These are phyloP conservation scores for Phytopythium cucurbitacearum DNA, from an alignment of 352 stramenopile genomes.

Conservation along the genomic window DNA sequence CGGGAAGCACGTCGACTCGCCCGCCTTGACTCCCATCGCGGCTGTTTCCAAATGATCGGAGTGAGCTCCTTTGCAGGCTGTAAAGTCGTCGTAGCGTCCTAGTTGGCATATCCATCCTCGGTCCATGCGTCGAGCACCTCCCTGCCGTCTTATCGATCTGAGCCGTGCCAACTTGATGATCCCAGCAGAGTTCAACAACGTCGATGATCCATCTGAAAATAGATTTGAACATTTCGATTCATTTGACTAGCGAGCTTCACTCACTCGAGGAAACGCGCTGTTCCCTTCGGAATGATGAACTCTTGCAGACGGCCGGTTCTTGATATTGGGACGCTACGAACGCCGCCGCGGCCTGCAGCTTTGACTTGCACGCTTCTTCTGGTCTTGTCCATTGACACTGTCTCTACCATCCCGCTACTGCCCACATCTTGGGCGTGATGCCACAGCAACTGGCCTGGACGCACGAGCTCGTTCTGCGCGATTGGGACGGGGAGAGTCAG, in stretches of 20 bases:
- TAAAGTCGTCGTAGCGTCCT: slow-evolving; percentile 11
- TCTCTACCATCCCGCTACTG: slow-evolving; percentile 23
- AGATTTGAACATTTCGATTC: too few species aligned
- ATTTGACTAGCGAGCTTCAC: not conserved
- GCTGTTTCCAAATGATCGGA: slow-evolving; percentile 3
- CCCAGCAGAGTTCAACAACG: too few species aligned
- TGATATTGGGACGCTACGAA: slow-evolving; percentile 10
- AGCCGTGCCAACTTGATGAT: too few species aligned
- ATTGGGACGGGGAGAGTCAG: slow-evolving; percentile 39
- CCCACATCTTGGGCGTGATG: slow-evolving; percentile 6
- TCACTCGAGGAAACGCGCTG: slow-evolving; percentile 13
- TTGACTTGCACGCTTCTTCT: slow-evolving; percentile 21
- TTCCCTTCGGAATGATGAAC: slow-evolving; percentile 32
- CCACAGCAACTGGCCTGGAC: slow-evolving; percentile 35
- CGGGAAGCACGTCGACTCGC: not conserved
- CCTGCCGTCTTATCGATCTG: not conserved
- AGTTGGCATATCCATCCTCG: slow-evolving; percentile 10
- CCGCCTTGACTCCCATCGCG: not conserved
- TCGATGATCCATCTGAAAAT: too few species aligned
- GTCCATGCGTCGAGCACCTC: slow-evolving; percentile 5
- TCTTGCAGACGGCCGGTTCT: slow-evolving; percentile 32
- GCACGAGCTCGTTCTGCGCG: slow-evolving; percentile 13
- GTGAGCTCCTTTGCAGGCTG: not conserved
- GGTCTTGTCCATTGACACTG: slow-evolving; percentile 16
- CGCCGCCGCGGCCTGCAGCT: slow-evolving; percentile 11